phyloP scores from a whole-genome alignment of 202 grass and related monocot species.

The Bolboschoenoplectus hybrid region DNA sequence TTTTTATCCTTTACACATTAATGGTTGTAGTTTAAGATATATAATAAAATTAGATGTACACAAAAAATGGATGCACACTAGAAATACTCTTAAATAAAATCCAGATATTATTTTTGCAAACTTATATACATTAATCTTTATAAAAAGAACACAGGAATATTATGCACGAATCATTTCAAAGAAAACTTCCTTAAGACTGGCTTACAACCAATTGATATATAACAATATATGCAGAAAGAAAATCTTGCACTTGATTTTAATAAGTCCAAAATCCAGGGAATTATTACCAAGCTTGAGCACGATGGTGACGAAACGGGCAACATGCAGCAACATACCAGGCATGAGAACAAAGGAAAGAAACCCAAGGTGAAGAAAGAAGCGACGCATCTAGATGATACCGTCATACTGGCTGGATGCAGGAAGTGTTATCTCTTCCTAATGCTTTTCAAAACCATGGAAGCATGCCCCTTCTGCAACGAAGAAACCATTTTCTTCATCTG shows the following conservation, averaged over 20 bases:
- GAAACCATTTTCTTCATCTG: background rate
- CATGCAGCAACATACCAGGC: background rate
- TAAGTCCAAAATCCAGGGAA: background rate
- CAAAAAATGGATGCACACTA: too few species aligned
- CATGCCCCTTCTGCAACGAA: slow-evolving; percentile 9
- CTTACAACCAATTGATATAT: background rate
- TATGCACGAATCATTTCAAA: background rate
- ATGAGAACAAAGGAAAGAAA: background rate
- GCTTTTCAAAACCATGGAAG: background rate
- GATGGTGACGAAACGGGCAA: background rate
- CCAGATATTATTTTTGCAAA: background rate
- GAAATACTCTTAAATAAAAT: background rate
- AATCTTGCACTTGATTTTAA: background rate
- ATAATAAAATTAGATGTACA: too few species aligned
- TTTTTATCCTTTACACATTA: too few species aligned
- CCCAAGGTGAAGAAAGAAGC: background rate
- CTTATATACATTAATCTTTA: too few species aligned
- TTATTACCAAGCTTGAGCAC: background rate
- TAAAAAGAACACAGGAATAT: background rate
- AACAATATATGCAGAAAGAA: background rate
- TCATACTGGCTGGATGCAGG: background rate
- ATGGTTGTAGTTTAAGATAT: too few species aligned
- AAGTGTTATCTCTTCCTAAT: slow-evolving; percentile 4
- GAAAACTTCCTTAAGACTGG: background rate
- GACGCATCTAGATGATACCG: background rate